Base-by-base conservation (phyloP, 495 filamentous ascomycete genomes). In the Tuber indicum region DNA sequence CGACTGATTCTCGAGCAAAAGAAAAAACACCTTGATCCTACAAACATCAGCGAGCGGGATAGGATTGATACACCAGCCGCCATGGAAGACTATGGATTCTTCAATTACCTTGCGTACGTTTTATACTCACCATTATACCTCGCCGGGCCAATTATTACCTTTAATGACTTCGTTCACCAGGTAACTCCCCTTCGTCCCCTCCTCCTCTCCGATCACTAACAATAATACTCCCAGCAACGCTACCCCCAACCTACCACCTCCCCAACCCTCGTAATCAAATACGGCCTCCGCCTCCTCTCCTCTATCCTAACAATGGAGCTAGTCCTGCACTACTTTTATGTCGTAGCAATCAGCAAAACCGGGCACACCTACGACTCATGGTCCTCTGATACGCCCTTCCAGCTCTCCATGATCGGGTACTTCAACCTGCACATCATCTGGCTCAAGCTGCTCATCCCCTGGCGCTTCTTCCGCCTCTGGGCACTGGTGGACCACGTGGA, bases 371-470 rank as follows among this genome's bases (percentile, higher is more conserved):
- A 66, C 3, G 82, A 80, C 36, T 84, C 84, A 43, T 98, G 96
- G 96, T 86, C 87, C 45, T 85, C 91, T 70, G 98, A 98, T 86
- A 94, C 92, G 7, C 92, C 96, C 0, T 90, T 90, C 75, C 96
- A 99, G 81, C 89, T 98, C 44, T 91, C 90, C 83, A 91, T 98
- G 86, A 90, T 99, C 16, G 94, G 92, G 76, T 97, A 91, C 87
- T 97, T 99, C 88, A 98, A 97, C 85, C 90, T 99, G 36, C 92
- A 97, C 86, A 90, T 97, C 84, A 94, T 99, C 85, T 99, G 96
- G 96, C 89, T 99, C 71, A 99, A 99, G 84, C 91, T 99, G 0
- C 90, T 99, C 0, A 89, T 98, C 6, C 96, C 95, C 19, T 99
- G 94, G 94, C 92, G 96, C 12, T 92, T 98, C 85, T 99, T 99